phyloP scores from a whole-genome alignment of 176 grass and related monocot species.

The Areca catechu region DNA sequence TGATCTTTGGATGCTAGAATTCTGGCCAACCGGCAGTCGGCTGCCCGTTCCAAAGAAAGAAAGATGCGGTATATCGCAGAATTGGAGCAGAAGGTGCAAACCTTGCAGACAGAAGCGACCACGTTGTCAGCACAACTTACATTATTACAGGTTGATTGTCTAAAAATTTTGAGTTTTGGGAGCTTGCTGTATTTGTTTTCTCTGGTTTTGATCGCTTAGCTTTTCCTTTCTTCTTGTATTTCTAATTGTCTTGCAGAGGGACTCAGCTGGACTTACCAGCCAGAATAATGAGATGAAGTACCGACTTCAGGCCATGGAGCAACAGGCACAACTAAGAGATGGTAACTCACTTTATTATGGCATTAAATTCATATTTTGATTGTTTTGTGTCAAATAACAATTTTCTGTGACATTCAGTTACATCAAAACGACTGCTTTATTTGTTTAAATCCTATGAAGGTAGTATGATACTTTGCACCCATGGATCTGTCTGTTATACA shows the following conservation, averaged over 20 bases:
- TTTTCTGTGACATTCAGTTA: too few relatives aligned
- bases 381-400: too few relatives aligned
- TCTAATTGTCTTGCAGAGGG: constrained; percentile 1
- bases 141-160: constrained; percentile 66
- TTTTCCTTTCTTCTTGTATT: not conserved
- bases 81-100: constrained; percentile 84
- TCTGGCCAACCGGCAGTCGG: constrained; percentile 79
- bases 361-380: too few relatives aligned
- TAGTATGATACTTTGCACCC: too few relatives aligned
- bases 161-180: not conserved
- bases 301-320: constrained; percentile 13
- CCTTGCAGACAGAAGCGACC: constrained; percentile 85
- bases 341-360: not conserved
- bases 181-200: too few relatives aligned
- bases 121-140: constrained; percentile 87
- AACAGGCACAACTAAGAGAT: constrained; percentile 15
- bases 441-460: too few relatives aligned
- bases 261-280: not conserved
- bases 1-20: constrained; percentile 35
- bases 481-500: too few relatives aligned
- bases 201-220: not conserved
- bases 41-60: constrained; percentile 87
- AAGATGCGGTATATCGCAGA: constrained; percentile 98
- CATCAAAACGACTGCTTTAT: too few relatives aligned
- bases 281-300: constrained; percentile 14